Percentiles rank a stretch among this genome's conserved stretches.
These are phyloP conservation scores for Parsonsia alboflavescens DNA, from an alignment of 257 asterid genomes.

Conservation along the genomic window DNA sequence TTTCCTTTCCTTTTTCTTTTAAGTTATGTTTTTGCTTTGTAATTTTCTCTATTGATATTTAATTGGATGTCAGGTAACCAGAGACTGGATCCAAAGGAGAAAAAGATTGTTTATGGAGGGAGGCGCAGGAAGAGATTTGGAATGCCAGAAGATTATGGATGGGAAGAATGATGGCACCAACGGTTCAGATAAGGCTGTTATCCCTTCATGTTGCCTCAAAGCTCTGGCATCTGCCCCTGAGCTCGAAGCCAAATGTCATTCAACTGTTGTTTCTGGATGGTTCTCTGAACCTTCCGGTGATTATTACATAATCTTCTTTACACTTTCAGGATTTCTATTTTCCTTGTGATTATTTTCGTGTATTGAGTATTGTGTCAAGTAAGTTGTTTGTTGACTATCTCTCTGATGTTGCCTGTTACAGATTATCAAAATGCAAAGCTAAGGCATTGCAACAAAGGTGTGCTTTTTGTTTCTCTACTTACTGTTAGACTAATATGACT, in stretches of 20 bases:
- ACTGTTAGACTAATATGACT: not conserved
- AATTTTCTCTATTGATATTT: not conserved
- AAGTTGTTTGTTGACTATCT: slow-evolving; percentile 6
- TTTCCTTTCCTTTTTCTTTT: not conserved
- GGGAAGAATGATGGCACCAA: slow-evolving; percentile 70
- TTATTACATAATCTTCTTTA: not conserved
- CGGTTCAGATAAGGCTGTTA: slow-evolving; percentile 36
- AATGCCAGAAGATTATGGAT: slow-evolving; percentile 73
- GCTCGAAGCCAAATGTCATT: slow-evolving; percentile 62
- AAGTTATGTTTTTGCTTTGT: not conserved
- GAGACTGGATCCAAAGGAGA: slow-evolving; percentile 94
- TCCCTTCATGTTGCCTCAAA: slow-evolving; percentile 93
- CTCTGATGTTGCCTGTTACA: slow-evolving; percentile 28
- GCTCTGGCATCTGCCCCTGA: slow-evolving; percentile 66
- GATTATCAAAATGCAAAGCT: slow-evolving; percentile 38
- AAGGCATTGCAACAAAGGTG: slow-evolving; percentile 80
- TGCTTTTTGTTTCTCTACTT: slow-evolving; percentile 2
- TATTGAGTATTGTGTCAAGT: slow-evolving; percentile 4
- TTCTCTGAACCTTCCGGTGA: slow-evolving; percentile 68
- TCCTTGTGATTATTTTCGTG: not conserved
- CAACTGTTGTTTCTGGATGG: slow-evolving; percentile 97
- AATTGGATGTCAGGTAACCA: slow-evolving; percentile 24
- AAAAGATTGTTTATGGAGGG: slow-evolving; percentile 67
- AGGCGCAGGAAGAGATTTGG: slow-evolving; percentile 72
- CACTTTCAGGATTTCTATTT: not conserved